Evolutionary conservation across 1,284 basidiomycete species (phyloP).

Genomic region (Trametes hirsuta): DNA sequence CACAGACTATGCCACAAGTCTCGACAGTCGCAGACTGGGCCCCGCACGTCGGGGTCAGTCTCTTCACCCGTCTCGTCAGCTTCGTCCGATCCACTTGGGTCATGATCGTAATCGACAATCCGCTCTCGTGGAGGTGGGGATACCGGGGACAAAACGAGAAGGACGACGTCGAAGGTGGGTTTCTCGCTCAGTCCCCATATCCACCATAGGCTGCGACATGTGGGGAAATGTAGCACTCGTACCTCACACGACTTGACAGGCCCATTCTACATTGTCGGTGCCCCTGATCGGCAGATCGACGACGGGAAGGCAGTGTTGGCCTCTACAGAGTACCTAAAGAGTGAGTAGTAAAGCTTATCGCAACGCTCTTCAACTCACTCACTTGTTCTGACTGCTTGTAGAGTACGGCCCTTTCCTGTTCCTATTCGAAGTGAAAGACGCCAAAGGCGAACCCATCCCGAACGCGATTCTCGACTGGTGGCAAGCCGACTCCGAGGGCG

Average conservation of each 20-base stretch:
- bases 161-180: constrained; percentile 23
- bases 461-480: constrained; percentile 32
- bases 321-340: constrained; percentile 23
- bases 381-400: background rate
- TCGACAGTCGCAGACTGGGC: constrained; percentile 20
- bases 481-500: constrained; percentile 31
- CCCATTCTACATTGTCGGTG: constrained; percentile 31
- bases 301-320: constrained; percentile 34
- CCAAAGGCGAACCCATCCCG: constrained; percentile 31
- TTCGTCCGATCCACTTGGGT: constrained; percentile 9
- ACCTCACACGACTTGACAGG: constrained; percentile 20
- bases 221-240: background rate
- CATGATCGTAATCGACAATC: constrained; percentile 18
- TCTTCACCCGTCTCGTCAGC: constrained; percentile 15
- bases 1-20: constrained; percentile 6
- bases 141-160: constrained; percentile 11
- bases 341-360: constrained; percentile 17
- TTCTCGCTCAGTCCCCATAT: background rate
- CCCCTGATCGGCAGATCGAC: constrained; percentile 30
- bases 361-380: background rate
- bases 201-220: background rate
- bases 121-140: constrained; percentile 13
- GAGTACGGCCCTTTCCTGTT: constrained; percentile 30
- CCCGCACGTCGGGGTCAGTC: constrained; percentile 10
- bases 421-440: constrained; percentile 26